phyloP scores from a whole-genome alignment of 2,329 filamentous ascomycete species.

The Botryotinia convoluta region DNA sequence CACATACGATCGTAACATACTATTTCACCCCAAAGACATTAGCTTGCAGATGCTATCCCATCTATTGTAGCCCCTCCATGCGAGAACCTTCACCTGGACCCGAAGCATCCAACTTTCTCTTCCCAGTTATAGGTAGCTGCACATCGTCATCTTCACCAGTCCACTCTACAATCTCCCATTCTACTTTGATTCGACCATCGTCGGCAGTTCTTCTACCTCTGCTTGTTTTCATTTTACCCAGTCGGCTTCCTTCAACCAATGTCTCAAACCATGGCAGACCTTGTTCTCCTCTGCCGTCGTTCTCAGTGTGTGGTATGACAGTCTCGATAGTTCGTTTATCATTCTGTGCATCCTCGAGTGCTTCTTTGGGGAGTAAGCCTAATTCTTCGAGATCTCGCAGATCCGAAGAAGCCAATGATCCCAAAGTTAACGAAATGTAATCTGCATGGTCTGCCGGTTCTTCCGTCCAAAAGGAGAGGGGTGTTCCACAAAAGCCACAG shows the following conservation, averaged over 20 bases:
- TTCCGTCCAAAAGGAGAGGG: slow-evolving; percentile 81
- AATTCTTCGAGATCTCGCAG: slow-evolving; percentile 71
- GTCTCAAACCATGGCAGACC: slow-evolving; percentile 84
- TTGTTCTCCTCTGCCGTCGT: slow-evolving; percentile 31
- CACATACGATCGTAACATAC: background rate
- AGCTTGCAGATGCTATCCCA: background rate
- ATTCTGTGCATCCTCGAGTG: slow-evolving; percentile 38
- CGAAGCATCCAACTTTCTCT: slow-evolving; percentile 36
- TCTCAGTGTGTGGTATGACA: slow-evolving; percentile 31
- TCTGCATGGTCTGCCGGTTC: slow-evolving; percentile 66
- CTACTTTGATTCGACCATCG: slow-evolving; percentile 65
- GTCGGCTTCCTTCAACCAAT: slow-evolving; percentile 70
- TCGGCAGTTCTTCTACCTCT: slow-evolving; percentile 53
- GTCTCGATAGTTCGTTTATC: slow-evolving; percentile 30
- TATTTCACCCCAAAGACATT: background rate
- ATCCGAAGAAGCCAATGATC: slow-evolving; percentile 69
- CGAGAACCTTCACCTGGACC: slow-evolving; percentile 17
- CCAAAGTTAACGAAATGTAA: slow-evolving; percentile 78
- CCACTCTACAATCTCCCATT: slow-evolving; percentile 85
- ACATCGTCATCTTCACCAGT: slow-evolving; percentile 47
- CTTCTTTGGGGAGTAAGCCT: slow-evolving; percentile 61
- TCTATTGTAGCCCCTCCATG: slow-evolving; percentile 13
- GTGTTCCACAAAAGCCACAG: slow-evolving; percentile 89
- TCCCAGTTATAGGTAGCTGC: slow-evolving; percentile 42
- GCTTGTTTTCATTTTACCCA: slow-evolving; percentile 65